Evolutionary conservation across 2,329 filamentous ascomycete species (phyloP).

Genomic region (Pseudonectria buxi): DNA sequence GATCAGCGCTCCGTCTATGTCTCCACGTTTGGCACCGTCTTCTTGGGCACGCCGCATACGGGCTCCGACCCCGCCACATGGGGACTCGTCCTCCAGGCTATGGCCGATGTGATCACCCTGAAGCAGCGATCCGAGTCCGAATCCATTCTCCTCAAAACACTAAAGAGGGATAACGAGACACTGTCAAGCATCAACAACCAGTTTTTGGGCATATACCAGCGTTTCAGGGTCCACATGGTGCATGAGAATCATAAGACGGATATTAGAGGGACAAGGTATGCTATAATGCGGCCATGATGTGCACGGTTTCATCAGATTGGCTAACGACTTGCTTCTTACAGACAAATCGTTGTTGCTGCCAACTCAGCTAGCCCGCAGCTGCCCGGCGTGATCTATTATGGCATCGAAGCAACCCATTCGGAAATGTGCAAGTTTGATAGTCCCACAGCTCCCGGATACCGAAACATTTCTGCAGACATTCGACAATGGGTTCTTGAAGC

Average conservation of each 20-base stretch:
- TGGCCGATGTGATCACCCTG: conserved; percentile 59
- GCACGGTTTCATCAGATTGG: background rate
- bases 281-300: background rate
- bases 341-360: conserved; percentile 60
- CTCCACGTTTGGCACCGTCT: conserved; percentile 69
- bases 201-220: conserved; percentile 64
- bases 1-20: conserved; percentile 63
- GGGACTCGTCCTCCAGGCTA: conserved; percentile 60
- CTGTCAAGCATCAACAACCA: conserved; percentile 67
- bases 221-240: conserved; percentile 69
- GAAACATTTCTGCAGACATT: conserved; percentile 42
- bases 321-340: conserved; percentile 14
- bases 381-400: conserved; percentile 64
- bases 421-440: conserved; percentile 67
- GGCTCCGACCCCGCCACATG: conserved; percentile 63
- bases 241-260: conserved; percentile 69
- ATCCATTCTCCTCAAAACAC: conserved; percentile 58
- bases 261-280: conserved; percentile 52
- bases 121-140: conserved; percentile 62
- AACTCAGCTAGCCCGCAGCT: conserved; percentile 62
- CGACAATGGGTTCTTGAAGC: conserved; percentile 48
- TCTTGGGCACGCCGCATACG: conserved; percentile 69
- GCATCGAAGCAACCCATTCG: conserved; percentile 67
- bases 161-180: conserved; percentile 69
- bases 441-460: conserved; percentile 58